Base-by-base conservation (phyloP, 192 early-diverging fungal genomes). In the Linnemannia exigua region DNA sequence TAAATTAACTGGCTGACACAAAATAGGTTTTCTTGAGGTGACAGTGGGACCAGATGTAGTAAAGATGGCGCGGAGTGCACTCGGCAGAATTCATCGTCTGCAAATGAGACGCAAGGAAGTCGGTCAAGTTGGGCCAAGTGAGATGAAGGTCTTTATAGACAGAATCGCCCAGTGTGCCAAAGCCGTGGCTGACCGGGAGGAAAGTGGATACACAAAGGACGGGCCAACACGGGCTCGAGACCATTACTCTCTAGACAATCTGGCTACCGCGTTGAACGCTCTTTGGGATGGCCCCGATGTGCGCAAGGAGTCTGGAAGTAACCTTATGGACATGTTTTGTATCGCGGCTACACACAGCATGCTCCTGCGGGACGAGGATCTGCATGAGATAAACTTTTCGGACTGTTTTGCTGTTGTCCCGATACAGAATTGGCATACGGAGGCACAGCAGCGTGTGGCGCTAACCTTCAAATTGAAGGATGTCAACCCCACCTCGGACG, bases 331-430 rank as follows among this genome's bases (percentile, higher is more conserved):
- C 25, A 63, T 63, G 58, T 63, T 63, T 63, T 63, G n/a, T 25
- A 63, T 63, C 28, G 25, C 58, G 28, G 58, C 58, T 12, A 63
- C 58, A 15, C 58, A 63, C 58, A 63, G 31, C 28, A 25, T 63
- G 58, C 58, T 63, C 3, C 28, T 63, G 2, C 58, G 11, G 12
- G 58, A 63, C 12, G 58, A 63, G 12, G 58, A 63, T 2, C 58
- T 63, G 3, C 58, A 31, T 14, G 12, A 31, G 2, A 63, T 63
- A n/a, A 63, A 63, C 58, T 63, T 63, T 12, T 63, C 58, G 25
- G 58, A 63, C 58, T 63, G 58, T 25, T 63, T 63, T 63, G 58
- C 58, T 25, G 58, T 63, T 25, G 28, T 63, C 58, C 12, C 58
- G 28, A 14, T 14, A 15, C 58, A 31, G 58, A 63, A 63, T 31